phyloP scores from a whole-genome alignment of 768 basidiomycete species.

The Calocybe gangraenosa region DNA sequence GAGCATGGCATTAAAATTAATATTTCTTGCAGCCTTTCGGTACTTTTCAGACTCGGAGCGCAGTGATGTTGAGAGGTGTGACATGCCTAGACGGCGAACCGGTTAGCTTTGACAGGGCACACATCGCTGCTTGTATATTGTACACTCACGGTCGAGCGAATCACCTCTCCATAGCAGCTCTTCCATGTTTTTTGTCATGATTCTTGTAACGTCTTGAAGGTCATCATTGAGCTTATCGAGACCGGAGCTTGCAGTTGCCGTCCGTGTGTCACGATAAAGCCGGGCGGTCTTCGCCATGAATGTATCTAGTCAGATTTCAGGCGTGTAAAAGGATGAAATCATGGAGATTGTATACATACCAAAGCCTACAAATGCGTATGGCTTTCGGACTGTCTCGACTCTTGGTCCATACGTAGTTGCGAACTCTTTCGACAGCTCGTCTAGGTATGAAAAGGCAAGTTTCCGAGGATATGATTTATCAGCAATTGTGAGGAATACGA shows the following conservation, averaged over 20 bases:
- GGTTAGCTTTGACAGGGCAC: not conserved
- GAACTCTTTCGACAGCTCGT: constrained; percentile 97
- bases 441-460: constrained; percentile 94
- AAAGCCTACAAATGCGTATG: constrained; percentile 99
- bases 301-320: constrained; percentile 58
- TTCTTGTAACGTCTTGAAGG: constrained; percentile 94
- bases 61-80: constrained; percentile 89
- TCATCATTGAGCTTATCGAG: constrained; percentile 93
- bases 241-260: constrained; percentile 66
- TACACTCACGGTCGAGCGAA: constrained; percentile 81
- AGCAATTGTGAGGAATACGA: constrained; percentile 91
- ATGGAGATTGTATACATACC: constrained; percentile 49
- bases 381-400: constrained; percentile 88
- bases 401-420: constrained; percentile 87
- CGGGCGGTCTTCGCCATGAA: constrained; percentile 99
- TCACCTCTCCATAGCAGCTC: constrained; percentile 98
- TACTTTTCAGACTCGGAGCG: constrained; percentile 98
- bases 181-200: constrained; percentile 99
- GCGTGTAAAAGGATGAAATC: not conserved
- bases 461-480: constrained; percentile 98
- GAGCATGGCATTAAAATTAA: constrained; percentile 91
- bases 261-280: constrained; percentile 90
- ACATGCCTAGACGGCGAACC: constrained; percentile 71
- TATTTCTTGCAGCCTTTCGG: constrained; percentile 89
- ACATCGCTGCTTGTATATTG: not conserved